Base-by-base conservation (phyloP, 2,329 filamentous ascomycete species). In the Nectriaceae sp. region DNA sequence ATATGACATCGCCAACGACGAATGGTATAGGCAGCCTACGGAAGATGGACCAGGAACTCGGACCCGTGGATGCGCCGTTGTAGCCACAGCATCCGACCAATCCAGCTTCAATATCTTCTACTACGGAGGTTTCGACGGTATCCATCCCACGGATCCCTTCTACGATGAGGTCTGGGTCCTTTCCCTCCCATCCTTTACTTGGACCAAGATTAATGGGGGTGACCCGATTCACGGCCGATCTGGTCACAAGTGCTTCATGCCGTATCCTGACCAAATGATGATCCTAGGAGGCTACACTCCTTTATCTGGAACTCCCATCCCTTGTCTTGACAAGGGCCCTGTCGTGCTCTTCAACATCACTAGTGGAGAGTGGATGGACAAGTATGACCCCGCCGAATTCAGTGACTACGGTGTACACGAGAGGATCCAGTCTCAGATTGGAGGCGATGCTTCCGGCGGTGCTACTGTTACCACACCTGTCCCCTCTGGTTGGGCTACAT, bases 41-140 rank as follows among this genome's bases (percentile, higher is more conserved):
- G 75, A 74, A 3, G 83, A 80, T 2, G 74, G 75, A 1, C 82
- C 80, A 0, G 80, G 83, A 0, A 71, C 83, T 72, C 66, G 80
- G 68, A 64, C 88, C 70, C 65, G 87, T 76, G 76, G 87, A 63
- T 94, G 90, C 61, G 85, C 88, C 3, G 86, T 90, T 0, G 82
- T 90, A 2, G 88, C 83, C n/a, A 75, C 83, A 0, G 85, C 89
- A 13, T 75, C 82, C 38, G 88, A 91, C 62, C 77, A 75, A 26
- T 88, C 87, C 11, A 90, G 85, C 49, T 89, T 87, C 68, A 91
- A 92, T 63, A 85, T 95, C 42, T 92, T 93, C 73, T 90, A 89
- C 71, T 94, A 90, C 59, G 90, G 88, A 15, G 90, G 90, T 0
- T 92, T 87, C 61, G 70, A 83, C 48, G 83, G 80, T 0, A 55